Evolutionary conservation across 345 rosid species (phyloP).

Genomic region (Sisymbrium irio): DNA sequence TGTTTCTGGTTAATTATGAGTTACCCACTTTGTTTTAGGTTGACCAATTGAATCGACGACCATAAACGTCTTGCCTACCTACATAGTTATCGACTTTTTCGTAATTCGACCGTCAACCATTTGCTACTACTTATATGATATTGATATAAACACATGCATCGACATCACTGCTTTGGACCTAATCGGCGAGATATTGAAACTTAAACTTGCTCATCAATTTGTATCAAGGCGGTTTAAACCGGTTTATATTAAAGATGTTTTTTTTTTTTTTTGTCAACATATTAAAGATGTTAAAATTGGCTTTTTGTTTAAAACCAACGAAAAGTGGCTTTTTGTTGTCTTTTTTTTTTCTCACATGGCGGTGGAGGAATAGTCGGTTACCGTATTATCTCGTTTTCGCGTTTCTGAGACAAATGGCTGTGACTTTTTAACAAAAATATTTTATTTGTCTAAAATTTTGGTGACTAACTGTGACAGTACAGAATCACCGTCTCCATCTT

Average conservation of each 20-base stretch:
- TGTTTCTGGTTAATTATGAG: background rate
- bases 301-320: no score
- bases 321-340: background rate
- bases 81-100: background rate
- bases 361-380: constrained; percentile 20
- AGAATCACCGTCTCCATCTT: background rate
- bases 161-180: constrained; percentile 1
- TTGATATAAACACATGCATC: background rate
- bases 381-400: constrained; percentile 20
- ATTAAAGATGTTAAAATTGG: background rate
- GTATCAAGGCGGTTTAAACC: background rate
- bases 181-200: background rate
- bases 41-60: background rate
- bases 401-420: constrained; percentile 9
- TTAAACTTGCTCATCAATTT: background rate
- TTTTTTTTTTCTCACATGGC: constrained; percentile 4
- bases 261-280: no score
- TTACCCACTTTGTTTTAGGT: background rate
- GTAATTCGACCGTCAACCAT: background rate
- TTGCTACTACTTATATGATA: background rate
- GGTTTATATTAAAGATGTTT: background rate
- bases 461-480: constrained; percentile 10
- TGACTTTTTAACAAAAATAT: no score
- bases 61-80: background rate
- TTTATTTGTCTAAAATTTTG: background rate